Base-by-base conservation (phyloP, 495 filamentous ascomycete genomes). In the Aspergillus biplanus region DNA sequence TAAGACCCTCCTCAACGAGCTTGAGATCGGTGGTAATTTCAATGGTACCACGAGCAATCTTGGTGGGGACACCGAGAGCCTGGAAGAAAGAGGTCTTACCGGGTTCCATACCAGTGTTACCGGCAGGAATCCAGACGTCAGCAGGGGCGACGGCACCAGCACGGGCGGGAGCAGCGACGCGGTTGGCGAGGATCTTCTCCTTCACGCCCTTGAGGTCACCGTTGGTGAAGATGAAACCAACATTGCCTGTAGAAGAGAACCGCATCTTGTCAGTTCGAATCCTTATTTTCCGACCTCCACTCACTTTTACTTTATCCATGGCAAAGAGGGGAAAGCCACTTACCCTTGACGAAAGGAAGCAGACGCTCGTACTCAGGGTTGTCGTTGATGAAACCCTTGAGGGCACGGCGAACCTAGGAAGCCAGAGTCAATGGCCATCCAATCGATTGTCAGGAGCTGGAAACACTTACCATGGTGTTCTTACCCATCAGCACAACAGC, bases 51-150 rank as follows among this genome's bases (percentile, higher is more conserved):
- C 95, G 96, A 73, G 95, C 95, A 82, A 99, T 99, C 91, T 99
- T 99, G 85, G 95, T 99, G 76, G 95, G 95, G 80, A 99, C 92
- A 91, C 95, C 95, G 78, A 99, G 96, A 75, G 95, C 95, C 87
- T 99, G 95, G 92, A 99, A 99, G 93, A 99, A 99, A 71, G 95
- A 97, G 71, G 95, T 99, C 90, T 99, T 99, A 82, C 95, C 95
- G 76, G 95, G 95, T 81, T 99, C 95, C 95, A 99, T 99, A 85
- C 95, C 95, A 67, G 96, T 99, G 87, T 97, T 99, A 81, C 95
- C 94, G 65, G 92, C 95, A 56, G 95, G 95, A 64, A 99, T 81
- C 83, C 83, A 98, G 71, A 88, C 94, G 75, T 99, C 95, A 73
- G 68, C 81, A 67, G 95, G 95, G 67, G 95, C 96, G 67, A 98